Percentiles rank a stretch among this genome's conserved stretches.
Conservation (phyloP, 2,329 filamentous ascomycete genomes). For the Cercospora beticola region DNA sequence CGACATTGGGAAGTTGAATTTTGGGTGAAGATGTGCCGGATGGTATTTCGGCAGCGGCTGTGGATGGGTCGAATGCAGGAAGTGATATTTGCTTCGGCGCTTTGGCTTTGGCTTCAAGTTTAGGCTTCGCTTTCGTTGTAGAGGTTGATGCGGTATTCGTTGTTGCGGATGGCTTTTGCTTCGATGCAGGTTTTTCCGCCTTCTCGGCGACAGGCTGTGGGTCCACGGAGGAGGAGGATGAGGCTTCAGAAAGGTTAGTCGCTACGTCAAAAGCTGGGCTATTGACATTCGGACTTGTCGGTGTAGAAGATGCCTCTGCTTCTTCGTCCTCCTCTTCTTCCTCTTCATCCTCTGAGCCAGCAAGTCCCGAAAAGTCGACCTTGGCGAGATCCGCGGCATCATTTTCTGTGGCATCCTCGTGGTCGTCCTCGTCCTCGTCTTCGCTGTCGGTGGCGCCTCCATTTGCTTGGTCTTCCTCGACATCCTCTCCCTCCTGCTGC, state of each 20-base stretch:
- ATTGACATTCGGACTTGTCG: slow-evolving; percentile 39
- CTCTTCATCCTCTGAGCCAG: slow-evolving; percentile 21
- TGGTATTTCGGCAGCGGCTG: slow-evolving; percentile 17
- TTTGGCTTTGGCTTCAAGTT: slow-evolving; percentile 32
- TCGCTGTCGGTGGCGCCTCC: slow-evolving; percentile 29
- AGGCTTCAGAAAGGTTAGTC: slow-evolving; percentile 43
- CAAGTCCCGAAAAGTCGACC: slow-evolving; percentile 37
- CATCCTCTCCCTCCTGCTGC: slow-evolving; percentile 33
- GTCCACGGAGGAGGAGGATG: slow-evolving; percentile 49
- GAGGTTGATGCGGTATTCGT: not conserved
- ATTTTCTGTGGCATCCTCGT: slow-evolving; percentile 29
- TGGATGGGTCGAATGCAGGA: slow-evolving; percentile 17
- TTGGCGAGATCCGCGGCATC: slow-evolving; percentile 32
- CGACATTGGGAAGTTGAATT: slow-evolving; percentile 54
- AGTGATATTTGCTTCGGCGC: slow-evolving; percentile 31
- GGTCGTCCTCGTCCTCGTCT: slow-evolving; percentile 25
- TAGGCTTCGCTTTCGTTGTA: slow-evolving; percentile 17
- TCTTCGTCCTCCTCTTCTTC: slow-evolving; percentile 35
- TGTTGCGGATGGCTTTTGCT: slow-evolving; percentile 17
- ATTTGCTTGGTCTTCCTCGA: slow-evolving; percentile 35
- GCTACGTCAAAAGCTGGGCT: slow-evolving; percentile 45
- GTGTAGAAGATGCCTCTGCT: slow-evolving; percentile 37
- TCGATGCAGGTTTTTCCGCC: slow-evolving; percentile 15
- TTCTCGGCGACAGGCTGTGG: slow-evolving; percentile 36
- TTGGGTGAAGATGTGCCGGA: slow-evolving; percentile 37